Evolutionary conservation across 192 early-diverging fungal species (phyloP).

Genomic region (Umbelopsis ramanniana): DNA sequence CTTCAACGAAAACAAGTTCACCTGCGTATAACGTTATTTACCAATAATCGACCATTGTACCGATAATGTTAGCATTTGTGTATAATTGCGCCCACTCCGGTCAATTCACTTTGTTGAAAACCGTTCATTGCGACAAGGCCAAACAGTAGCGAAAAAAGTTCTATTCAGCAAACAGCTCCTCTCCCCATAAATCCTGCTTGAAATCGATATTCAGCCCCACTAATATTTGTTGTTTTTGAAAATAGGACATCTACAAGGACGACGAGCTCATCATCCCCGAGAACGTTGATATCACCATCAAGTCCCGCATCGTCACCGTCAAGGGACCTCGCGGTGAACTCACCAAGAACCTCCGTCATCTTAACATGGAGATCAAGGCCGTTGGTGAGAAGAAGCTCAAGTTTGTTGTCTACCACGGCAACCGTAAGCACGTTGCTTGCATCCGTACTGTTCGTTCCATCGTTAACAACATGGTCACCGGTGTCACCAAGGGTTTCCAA

Average conservation of each 20-base stretch:
- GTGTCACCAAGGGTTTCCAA: conserved; percentile 98
- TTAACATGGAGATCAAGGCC: conserved; percentile 88
- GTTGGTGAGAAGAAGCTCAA: conserved; percentile 68
- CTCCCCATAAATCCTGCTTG: too few relatives aligned
- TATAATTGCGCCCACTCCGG: too few relatives aligned
- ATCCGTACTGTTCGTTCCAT: conserved; percentile 96
- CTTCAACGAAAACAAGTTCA: too few relatives aligned
- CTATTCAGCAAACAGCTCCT: too few relatives aligned
- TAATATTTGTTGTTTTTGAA: background rate
- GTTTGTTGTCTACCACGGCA: conserved; percentile 92
- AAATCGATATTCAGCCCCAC: background rate
- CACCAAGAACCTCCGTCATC: conserved; percentile 89
- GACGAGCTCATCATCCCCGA: conserved; percentile 90
- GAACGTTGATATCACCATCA: conserved; percentile 82
- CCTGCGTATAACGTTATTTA: too few relatives aligned
- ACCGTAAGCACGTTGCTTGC: conserved; percentile 97
- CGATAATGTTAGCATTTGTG: too few relatives aligned
- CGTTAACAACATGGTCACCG: conserved; percentile 97
- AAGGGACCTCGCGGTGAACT: conserved; percentile 92
- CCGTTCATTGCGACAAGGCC: too few relatives aligned
- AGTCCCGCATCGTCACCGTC: conserved; percentile 87
- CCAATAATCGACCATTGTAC: too few relatives aligned
- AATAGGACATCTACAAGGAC: conserved; percentile 79
- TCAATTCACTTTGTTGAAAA: too few relatives aligned
- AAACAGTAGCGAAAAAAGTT: too few relatives aligned